Conservation (phyloP, 371 early-diverging fungal genomes). For the Blakeslea trispora region DNA sequence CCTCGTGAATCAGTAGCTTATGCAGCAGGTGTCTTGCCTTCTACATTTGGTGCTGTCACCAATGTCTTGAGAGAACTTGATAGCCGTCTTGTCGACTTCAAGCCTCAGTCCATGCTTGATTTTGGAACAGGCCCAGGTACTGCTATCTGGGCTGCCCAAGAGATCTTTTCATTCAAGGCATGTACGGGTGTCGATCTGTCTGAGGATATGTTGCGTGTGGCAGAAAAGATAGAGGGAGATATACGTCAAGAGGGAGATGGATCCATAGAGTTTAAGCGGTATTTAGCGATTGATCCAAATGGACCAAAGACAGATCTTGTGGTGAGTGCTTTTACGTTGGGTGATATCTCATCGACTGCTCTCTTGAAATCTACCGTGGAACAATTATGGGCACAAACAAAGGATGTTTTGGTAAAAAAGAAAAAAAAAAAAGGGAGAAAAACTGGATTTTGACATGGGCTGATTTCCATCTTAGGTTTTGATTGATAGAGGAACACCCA, state of each 20-base stretch:
- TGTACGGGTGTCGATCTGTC: constrained; percentile 79
- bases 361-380: constrained; percentile 68
- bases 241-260: background rate
- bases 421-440: no score
- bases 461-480: no score
- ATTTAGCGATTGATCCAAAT: constrained; percentile 57
- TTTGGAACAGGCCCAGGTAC: constrained; percentile 91
- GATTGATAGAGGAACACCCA: constrained; percentile 87
- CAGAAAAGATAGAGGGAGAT: constrained; percentile 51
- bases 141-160: constrained; percentile 77
- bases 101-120: constrained; percentile 71
- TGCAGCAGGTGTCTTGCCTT: constrained; percentile 68
- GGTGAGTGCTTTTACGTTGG: constrained; percentile 72
- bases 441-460: no score
- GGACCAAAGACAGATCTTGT: constrained; percentile 69
- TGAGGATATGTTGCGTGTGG: constrained; percentile 76
- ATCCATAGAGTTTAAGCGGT: constrained; percentile 64
- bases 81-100: constrained; percentile 59
- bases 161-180: constrained; percentile 57
- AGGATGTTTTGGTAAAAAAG: constrained; percentile 68
- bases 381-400: constrained; percentile 77
- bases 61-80: constrained; percentile 73
- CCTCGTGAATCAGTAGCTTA: constrained; percentile 75
- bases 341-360: constrained; percentile 70
- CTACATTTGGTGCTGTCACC: constrained; percentile 66